Base-by-base conservation (phyloP, 202 grass and related monocot genomes). In the Panicum hallii region DNA sequence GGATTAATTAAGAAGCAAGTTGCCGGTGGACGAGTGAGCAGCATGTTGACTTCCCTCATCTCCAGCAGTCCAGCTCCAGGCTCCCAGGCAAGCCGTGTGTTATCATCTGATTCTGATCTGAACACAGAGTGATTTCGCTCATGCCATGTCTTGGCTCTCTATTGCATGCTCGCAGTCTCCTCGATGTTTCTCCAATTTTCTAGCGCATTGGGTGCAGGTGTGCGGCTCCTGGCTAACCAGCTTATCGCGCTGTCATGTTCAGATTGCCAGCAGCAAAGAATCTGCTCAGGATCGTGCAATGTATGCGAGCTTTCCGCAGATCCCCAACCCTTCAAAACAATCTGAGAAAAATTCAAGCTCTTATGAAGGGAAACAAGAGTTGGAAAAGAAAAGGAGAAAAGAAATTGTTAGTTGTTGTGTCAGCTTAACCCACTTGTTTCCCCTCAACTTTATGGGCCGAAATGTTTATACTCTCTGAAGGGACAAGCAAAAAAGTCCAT, bases 1-100 rank as follows among this genome's bases (percentile, higher is more conserved):
- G 45, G 45, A 72, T 72, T 74, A 38, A 11, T 55, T 12, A 20
- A 54, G 2, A 55, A 54, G 72, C 48, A 55, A 57, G 73, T 22
- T 75, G 73, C 53, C 20, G 34, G 73, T 75, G 6, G 30, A 57
- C 41, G 73, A 75, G 34, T 14, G 36, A 58, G 34, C 73, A 75
- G 20, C 30, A n/a, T 20, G 14, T 52, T 72, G 48, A 40, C 72
- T 75, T 75, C 0, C 9, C 72, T 56, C 50, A 53, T 32, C 72
- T 75, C 50, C 32, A 26, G 68, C 64, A 12, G 8, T 43, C 36
- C 65, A 50, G 26, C 67, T 70, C 67, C 22, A 72, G 26, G 14
- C 70, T 38, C 32, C 48, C 70, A 53, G 17, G 26, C 22, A 73
- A 53, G 46, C 13, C 45, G 7, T 14, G 46, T 50, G 44, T 72